phyloP scores from a whole-genome alignment of 2,329 filamentous ascomycete genomes.

The Exophiala alcalophila region DNA sequence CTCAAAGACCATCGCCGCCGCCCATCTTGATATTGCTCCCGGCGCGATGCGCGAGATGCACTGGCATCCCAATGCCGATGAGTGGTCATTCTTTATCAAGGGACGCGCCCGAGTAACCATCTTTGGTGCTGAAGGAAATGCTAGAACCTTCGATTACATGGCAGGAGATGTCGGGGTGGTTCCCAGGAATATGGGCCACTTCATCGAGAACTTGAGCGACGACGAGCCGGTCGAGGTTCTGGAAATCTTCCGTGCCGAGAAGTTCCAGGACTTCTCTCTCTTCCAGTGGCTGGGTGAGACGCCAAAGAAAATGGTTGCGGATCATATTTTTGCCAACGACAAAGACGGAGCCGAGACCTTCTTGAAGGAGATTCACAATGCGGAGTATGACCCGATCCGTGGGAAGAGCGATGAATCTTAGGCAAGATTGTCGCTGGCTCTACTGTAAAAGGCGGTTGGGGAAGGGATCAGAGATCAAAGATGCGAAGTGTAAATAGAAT shows the following conservation, averaged over 20 bases:
- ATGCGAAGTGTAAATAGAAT: too few species aligned
- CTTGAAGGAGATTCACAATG: constrained; percentile 59
- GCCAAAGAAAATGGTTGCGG: constrained; percentile 62
- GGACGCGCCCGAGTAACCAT: constrained; percentile 71
- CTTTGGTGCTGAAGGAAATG: constrained; percentile 66
- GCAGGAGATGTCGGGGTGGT: constrained; percentile 76
- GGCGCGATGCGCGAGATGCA: constrained; percentile 76
- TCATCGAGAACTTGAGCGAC: constrained; percentile 74
- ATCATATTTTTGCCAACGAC: constrained; percentile 64
- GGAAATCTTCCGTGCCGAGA: constrained; percentile 69
- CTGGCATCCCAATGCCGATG: constrained; percentile 76
- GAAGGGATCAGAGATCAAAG: too few species aligned
- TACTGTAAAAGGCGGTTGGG: too few species aligned
- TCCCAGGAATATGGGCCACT: constrained; percentile 73
- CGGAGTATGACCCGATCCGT: constrained; percentile 44
- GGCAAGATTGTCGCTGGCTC: constrained; percentile 2
- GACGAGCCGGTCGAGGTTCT: constrained; percentile 72
- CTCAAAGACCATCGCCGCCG: constrained; percentile 69
- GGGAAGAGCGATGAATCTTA: constrained; percentile 3
- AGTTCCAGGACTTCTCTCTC: constrained; percentile 69
- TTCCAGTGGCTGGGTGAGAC: constrained; percentile 76
- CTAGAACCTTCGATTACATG: constrained; percentile 72
- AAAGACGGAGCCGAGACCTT: constrained; percentile 61
- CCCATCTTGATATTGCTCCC: constrained; percentile 67
- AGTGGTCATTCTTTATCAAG: constrained; percentile 76